Evolutionary conservation across 371 early-diverging fungal species (phyloP).

Genomic region (Mucor racemosus): DNA sequence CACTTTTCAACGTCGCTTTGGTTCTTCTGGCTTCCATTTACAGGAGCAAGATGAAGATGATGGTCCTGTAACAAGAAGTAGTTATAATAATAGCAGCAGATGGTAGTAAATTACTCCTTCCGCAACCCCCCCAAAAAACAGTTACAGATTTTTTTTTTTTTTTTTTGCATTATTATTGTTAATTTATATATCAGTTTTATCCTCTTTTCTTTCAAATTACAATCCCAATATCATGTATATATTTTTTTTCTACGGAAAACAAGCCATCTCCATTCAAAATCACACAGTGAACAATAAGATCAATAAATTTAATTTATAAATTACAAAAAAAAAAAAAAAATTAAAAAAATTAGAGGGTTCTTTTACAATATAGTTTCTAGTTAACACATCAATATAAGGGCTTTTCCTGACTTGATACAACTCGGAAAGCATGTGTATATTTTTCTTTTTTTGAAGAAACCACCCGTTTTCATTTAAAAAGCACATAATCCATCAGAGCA

Average conservation of each 20-base stretch:
- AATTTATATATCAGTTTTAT: background rate
- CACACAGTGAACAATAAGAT: background rate
- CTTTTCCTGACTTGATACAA: too few relatives aligned
- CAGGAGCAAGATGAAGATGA: constrained; percentile 3
- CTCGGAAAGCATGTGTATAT: too few relatives aligned
- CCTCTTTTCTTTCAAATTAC: background rate
- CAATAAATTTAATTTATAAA: background rate
- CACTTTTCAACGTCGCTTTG: constrained; percentile 50
- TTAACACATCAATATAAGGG: too few relatives aligned
- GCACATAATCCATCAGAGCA: too few relatives aligned
- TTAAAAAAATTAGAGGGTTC: too few relatives aligned
- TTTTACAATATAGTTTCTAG: too few relatives aligned
- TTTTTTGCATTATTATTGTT: background rate
- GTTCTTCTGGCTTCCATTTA: background rate
- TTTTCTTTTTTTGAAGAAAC: too few relatives aligned
- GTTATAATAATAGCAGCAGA: background rate
- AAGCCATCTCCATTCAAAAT: background rate
- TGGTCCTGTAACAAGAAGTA: constrained; percentile 20
- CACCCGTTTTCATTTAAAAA: background rate
- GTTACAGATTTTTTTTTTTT: too few relatives aligned
- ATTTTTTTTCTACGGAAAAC: background rate
- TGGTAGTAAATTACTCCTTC: background rate
- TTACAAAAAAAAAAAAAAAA: too few relatives aligned
- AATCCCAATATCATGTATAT: background rate
- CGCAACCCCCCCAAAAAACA: too few relatives aligned